Evolutionary conservation across 176 grass and related monocot species (phyloP), one percentile per base, ranked within the genome.

Genomic region (Puya raimondii): DNA sequence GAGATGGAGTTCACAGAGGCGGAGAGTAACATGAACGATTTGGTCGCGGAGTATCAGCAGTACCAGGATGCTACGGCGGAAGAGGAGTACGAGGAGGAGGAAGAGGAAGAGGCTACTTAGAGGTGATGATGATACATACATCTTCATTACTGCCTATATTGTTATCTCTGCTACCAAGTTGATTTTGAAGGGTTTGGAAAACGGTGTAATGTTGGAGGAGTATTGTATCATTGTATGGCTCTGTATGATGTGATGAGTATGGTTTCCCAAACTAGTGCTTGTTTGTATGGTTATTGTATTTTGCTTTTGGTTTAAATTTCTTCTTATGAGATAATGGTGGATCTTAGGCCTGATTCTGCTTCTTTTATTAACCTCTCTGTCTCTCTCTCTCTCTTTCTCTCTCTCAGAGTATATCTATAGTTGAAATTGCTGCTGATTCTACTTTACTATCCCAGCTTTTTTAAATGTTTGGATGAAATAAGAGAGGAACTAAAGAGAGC

Each of bases 1-100:
- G 91, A 96, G 79, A 96, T 91, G 91, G 91, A 96, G 77, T 96
- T 96, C 72, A 96, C 91, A 0, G 91, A 96, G 76, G 91, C 91
- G 0, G 91, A 96, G 82, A 96, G 91, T 79, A 96, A 96, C 81
- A 96, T 96, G 91, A 91, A 96, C 11, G 91, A 96, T 66, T 80
- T 96, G 14, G 88, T 96, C 0, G 85, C 88, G 0, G 91, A 96
- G 74, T 96, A 96, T 79, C 91, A 96, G 85, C 91, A 96, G 66
- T 96, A 96, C 80, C 91, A 96, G 78, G 91, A 96, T 7, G 91
- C 91, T 10, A 91, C 85, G 3, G 91, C 91, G 1, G 91, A 91
- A 0, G 91, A 96, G n/a, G 91, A 91, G 48, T 88, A 91, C 10
- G 91, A 96, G 22, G 85, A 91, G 0, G 91, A 74, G 63, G 69